These are phyloP conservation scores for Moniliella sp. DNA, from an alignment of 1,284 basidiomycete species.

Conservation along the genomic window DNA sequence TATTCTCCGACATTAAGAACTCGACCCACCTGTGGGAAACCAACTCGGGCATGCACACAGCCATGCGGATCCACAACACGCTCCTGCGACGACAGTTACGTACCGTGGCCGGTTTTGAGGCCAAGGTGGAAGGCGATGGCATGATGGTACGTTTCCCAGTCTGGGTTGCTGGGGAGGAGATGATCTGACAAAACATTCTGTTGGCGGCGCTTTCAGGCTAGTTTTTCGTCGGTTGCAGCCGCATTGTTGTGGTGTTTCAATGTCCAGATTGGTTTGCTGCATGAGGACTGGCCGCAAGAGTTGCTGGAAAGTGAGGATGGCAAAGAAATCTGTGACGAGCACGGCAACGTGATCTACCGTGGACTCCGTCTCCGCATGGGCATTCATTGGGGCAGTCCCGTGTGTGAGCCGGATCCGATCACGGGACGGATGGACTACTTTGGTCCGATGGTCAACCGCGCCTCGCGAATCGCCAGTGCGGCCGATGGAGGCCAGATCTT, in stretches of 20 bases:
- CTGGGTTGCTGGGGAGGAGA: no score
- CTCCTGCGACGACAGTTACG: constrained; percentile 67
- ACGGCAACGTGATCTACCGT: constrained; percentile 55
- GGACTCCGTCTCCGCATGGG: constrained; percentile 93
- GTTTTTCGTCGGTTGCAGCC: constrained; percentile 65
- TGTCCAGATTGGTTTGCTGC: constrained; percentile 63
- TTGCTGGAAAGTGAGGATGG: constrained; percentile 82
- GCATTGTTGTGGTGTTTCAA: constrained; percentile 78
- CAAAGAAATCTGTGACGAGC: constrained; percentile 51
- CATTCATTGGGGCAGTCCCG: constrained; percentile 72
- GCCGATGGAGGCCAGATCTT: constrained; percentile 87
- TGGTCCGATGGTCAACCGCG: constrained; percentile 38
- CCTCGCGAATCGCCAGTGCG: constrained; percentile 60
- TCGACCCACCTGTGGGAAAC: constrained; percentile 93
- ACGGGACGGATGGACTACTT: constrained; percentile 73
- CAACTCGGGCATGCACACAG: constrained; percentile 83
- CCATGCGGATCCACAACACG: constrained; percentile 75
- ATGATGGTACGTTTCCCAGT: constrained; percentile 99
- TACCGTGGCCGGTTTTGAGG: constrained; percentile 86
- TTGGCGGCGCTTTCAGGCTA: no score
- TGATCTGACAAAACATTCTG: no score
- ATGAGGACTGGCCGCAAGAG: constrained; percentile 75
- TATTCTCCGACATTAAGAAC: constrained; percentile 94
- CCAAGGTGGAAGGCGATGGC: constrained; percentile 96
- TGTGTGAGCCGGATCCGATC: constrained; percentile 79